A percentile compares a stretch with the other conserved stretches of the same genome.
phyloP scores from a whole-genome alignment of 257 asterid genomes.

The Solanum peruvianum region DNA sequence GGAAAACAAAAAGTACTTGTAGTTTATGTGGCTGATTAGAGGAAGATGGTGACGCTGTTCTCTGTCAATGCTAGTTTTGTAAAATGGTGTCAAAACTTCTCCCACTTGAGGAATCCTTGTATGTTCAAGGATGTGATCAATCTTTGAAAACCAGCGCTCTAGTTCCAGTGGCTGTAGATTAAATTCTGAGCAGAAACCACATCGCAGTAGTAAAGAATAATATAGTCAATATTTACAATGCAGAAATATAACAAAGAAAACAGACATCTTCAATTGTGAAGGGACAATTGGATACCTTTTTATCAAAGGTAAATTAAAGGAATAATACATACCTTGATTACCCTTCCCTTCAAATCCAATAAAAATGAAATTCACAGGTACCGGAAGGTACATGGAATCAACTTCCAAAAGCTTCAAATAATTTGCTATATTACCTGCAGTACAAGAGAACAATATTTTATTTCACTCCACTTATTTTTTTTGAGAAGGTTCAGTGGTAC shows the following conservation, averaged over 20 bases:
- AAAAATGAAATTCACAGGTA: slow-evolving; percentile 89
- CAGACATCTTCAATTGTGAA: neutral
- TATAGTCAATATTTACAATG: neutral
- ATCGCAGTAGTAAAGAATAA: neutral
- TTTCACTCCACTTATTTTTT: neutral
- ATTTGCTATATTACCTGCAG: slow-evolving; percentile 70
- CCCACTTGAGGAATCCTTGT: slow-evolving; percentile 87
- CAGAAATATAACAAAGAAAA: neutral
- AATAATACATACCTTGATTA: slow-evolving; percentile 53
- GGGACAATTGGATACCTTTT: neutral
- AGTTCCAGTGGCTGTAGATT: slow-evolving; percentile 71
- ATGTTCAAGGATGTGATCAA: slow-evolving; percentile 94
- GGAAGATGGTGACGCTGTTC: slow-evolving; percentile 88
- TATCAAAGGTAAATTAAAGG: neutral
- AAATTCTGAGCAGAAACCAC: slow-evolving; percentile 36
- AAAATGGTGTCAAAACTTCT: slow-evolving; percentile 85
- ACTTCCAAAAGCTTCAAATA: slow-evolving; percentile 89
- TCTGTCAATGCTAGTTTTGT: slow-evolving; percentile 64
- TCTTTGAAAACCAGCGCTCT: slow-evolving; percentile 96
- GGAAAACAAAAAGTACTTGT: slow-evolving; percentile 47
- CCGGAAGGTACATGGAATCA: slow-evolving; percentile 80
- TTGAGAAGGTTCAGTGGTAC: no score
- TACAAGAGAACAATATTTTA: slow-evolving; percentile 10
- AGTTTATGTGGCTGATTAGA: slow-evolving; percentile 72
- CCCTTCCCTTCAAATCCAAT: slow-evolving; percentile 98